Percentiles rank a stretch among this genome's conserved stretches.
Conservation (phyloP, 345 rosid genomes). For the Crucihimalaya himalaica region DNA sequence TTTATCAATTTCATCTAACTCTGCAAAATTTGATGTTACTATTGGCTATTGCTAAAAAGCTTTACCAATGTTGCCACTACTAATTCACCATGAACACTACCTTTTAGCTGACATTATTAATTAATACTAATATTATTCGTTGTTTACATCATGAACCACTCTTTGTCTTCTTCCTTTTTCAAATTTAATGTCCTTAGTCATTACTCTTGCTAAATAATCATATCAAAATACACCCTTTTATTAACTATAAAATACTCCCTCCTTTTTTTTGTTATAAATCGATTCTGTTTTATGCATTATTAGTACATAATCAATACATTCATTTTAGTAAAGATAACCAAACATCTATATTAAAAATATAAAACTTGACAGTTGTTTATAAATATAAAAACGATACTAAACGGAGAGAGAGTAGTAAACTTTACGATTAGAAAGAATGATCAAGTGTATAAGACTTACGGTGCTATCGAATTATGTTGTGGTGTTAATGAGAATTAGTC, state of each 20-base stretch:
- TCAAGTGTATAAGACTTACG: not conserved
- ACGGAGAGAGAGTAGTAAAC: too few relatives aligned
- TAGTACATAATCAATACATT: too few relatives aligned
- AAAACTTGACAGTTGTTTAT: too few relatives aligned
- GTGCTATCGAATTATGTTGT: not conserved
- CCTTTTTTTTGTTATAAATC: too few relatives aligned
- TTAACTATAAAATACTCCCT: not conserved
- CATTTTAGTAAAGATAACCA: too few relatives aligned
- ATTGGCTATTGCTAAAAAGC: constrained; percentile 18
- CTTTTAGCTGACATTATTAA: constrained; percentile 12
- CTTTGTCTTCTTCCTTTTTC: not conserved
- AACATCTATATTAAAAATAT: too few relatives aligned
- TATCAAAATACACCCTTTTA: not conserved
- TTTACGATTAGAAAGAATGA: too few relatives aligned
- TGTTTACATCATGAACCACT: constrained; percentile 4
- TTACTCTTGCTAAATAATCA: not conserved
- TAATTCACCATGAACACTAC: constrained; percentile 23
- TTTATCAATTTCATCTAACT: constrained; percentile 13
- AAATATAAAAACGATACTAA: too few relatives aligned
- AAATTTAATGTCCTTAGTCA: not conserved
- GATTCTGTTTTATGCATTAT: too few relatives aligned
- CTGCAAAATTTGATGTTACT: not conserved
- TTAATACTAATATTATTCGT: not conserved
- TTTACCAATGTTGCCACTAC: constrained; percentile 13
- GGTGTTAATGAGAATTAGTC: not conserved